phyloP scores from a whole-genome alignment of 192 early-diverging fungal species.

The Tieghemiomyces parasiticus region DNA sequence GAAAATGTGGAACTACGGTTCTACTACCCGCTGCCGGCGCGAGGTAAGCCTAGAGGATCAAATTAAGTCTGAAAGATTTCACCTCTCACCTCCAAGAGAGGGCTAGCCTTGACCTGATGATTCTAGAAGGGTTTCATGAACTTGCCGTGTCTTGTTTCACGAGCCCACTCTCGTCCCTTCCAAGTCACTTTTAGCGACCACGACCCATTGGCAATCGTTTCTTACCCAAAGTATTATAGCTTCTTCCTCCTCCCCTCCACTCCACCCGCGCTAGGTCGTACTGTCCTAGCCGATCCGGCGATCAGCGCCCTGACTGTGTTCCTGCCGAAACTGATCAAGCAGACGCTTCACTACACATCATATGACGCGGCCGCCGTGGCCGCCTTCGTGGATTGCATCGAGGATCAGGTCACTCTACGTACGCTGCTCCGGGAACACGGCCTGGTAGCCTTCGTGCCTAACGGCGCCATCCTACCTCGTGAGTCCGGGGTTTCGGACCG shows the following conservation, averaged over 20 bases:
- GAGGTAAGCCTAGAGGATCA: too few relatives aligned
- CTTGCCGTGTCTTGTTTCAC: neutral
- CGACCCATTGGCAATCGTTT: neutral
- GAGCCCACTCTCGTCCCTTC: neutral
- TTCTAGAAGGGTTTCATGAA: neutral
- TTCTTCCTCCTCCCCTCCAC: neutral
- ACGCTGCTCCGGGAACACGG: conserved; percentile 16
- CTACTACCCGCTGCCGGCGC: too few relatives aligned
- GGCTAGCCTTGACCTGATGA: neutral
- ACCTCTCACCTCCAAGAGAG: too few relatives aligned
- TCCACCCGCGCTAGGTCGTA: conserved; percentile 19
- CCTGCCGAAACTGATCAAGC: conserved; percentile 21
- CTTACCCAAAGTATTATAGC: neutral
- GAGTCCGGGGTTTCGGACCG: conserved; percentile 26
- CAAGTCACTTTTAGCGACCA: neutral
- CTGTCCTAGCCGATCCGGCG: conserved; percentile 23
- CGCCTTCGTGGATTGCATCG: conserved; percentile 22
- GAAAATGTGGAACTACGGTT: neutral
- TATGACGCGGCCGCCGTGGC: conserved; percentile 15
- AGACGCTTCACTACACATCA: conserved; percentile 16
- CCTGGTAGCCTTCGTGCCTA: conserved; percentile 29
- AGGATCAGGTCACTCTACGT: conserved; percentile 33
- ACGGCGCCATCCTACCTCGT: conserved; percentile 37
- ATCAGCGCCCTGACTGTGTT: conserved; percentile 22
- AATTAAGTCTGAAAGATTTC: too few relatives aligned